A percentile compares a stretch with the other conserved stretches of the same genome.
Evolutionary conservation across 2,329 filamentous ascomycete genomes (phyloP).

Genomic region (Fusarium sp.): DNA sequence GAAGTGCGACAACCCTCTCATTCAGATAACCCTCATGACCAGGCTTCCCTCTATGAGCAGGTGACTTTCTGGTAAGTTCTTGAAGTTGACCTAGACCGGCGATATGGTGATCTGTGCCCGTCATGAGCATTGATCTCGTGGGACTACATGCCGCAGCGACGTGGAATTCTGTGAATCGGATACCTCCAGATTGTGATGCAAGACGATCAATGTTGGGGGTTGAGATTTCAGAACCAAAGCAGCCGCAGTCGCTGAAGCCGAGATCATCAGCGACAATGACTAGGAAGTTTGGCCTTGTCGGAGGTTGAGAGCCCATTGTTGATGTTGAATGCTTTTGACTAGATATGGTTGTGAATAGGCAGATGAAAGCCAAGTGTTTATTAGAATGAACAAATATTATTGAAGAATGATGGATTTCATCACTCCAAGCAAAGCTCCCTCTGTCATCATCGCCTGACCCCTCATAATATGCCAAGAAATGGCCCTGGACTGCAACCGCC

Average conservation of each 20-base stretch:
- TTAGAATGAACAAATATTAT: too few species aligned
- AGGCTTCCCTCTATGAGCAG: neutral
- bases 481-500: too few species aligned
- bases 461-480: neutral
- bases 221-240: conserved; percentile 52
- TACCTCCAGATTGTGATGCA: conserved; percentile 58
- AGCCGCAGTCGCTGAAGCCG: conserved; percentile 51
- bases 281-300: conserved; percentile 52
- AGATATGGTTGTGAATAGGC: neutral
- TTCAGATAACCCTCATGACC: neutral
- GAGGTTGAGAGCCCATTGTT: neutral
- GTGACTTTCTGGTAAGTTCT: conserved; percentile 49
- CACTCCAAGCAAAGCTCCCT: too few species aligned
- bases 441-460: too few species aligned
- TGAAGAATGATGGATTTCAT: too few species aligned
- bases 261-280: conserved; percentile 54
- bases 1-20: neutral
- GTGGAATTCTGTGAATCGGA: conserved; percentile 75
- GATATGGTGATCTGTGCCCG: conserved; percentile 55
- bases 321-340: neutral
- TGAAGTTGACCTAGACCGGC: conserved; percentile 67
- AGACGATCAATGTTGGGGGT: conserved; percentile 51
- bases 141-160: conserved; percentile 75
- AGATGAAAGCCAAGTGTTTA: neutral
- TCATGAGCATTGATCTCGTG: conserved; percentile 75